Conservation (phyloP, 2,329 filamentous ascomycete species). For the Torrubiellomyces zombiae region DNA sequence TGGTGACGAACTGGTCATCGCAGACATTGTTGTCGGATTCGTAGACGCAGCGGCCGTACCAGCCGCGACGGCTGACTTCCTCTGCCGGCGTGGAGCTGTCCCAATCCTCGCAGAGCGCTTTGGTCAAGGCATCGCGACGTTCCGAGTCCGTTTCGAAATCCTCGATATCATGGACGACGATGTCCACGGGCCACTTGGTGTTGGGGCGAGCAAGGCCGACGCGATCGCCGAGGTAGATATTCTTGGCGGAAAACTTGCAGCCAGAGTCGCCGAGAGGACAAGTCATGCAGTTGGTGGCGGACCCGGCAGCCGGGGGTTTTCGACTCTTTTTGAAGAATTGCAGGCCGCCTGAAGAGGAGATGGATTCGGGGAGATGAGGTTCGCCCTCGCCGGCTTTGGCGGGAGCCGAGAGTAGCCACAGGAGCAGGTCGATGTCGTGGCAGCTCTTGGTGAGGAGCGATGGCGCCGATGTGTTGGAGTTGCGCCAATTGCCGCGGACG, state of each 20-base stretch:
- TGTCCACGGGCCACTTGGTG: constrained; percentile 65
- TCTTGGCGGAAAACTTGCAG: constrained; percentile 75
- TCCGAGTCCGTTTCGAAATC: constrained; percentile 39
- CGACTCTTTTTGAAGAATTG: constrained; percentile 61
- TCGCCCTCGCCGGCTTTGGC: constrained; percentile 22
- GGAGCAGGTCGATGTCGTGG: constrained; percentile 82
- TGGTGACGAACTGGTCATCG: constrained; percentile 80
- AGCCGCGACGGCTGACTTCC: constrained; percentile 37
- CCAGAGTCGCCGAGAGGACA: constrained; percentile 49
- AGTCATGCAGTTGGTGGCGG: constrained; percentile 71
- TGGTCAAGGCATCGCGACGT: constrained; percentile 22
- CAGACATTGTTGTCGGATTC: constrained; percentile 86
- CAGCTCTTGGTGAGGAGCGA: constrained; percentile 89
- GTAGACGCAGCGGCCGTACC: constrained; percentile 93
- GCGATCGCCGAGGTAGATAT: constrained; percentile 59
- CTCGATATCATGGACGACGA: constrained; percentile 87
- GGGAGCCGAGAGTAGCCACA: constrained; percentile 80
- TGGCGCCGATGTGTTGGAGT: constrained; percentile 57
- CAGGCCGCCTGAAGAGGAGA: constrained; percentile 62
- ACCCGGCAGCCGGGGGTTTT: constrained; percentile 60
- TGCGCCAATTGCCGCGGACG: constrained; percentile 87
- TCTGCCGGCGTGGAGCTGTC: constrained; percentile 27
- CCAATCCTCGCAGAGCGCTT: constrained; percentile 35
- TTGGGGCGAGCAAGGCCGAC: constrained; percentile 47
- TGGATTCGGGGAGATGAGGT: constrained; percentile 56